These are phyloP conservation scores for Monascus purpureus DNA, from an alignment of 495 filamentous ascomycete species.

Conservation along the genomic window DNA sequence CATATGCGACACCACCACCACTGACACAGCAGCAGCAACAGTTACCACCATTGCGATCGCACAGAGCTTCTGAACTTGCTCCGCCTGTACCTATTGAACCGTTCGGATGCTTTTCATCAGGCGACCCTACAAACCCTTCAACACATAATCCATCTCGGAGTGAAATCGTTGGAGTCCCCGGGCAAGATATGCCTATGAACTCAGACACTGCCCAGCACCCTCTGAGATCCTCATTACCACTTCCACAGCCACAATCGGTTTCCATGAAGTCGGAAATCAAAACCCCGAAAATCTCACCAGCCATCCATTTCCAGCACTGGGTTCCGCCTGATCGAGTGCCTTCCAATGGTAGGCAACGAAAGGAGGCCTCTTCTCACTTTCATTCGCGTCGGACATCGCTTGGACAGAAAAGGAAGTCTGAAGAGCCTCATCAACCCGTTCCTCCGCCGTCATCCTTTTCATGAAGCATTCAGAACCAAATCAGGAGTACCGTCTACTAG, in stretches of 20 bases:
- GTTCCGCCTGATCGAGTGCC: conserved; percentile 52
- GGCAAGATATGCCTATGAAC: conserved; percentile 17
- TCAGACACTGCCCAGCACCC: conserved; percentile 15
- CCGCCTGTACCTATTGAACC: too few species aligned
- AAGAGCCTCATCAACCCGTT: conserved; percentile 20
- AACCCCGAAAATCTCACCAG: conserved; percentile 43
- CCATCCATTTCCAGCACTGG: conserved; percentile 88
- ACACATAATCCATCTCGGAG: too few species aligned
- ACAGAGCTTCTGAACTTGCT: too few species aligned
- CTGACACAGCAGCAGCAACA: too few species aligned
- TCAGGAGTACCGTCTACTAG: too few species aligned
- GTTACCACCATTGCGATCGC: too few species aligned
- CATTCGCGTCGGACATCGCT: conserved; percentile 22
- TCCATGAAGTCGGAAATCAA: conserved; percentile 39
- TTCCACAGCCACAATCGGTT: conserved; percentile 25
- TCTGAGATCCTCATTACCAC: conserved; percentile 16
- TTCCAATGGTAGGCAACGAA: conserved; percentile 14
- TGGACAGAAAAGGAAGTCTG: conserved; percentile 29
- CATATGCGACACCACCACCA: too few species aligned
- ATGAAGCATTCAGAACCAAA: too few species aligned
- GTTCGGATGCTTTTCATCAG: too few species aligned
- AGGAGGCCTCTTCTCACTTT: conserved; percentile 12
- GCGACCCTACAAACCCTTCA: too few species aligned
- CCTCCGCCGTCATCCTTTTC: conserved; percentile 22
- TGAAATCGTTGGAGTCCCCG: too few species aligned